A percentile compares a stretch with the other conserved stretches of the same genome.
Conservation (phyloP, 179 eudicot species). For the Drosera spatulata region DNA sequence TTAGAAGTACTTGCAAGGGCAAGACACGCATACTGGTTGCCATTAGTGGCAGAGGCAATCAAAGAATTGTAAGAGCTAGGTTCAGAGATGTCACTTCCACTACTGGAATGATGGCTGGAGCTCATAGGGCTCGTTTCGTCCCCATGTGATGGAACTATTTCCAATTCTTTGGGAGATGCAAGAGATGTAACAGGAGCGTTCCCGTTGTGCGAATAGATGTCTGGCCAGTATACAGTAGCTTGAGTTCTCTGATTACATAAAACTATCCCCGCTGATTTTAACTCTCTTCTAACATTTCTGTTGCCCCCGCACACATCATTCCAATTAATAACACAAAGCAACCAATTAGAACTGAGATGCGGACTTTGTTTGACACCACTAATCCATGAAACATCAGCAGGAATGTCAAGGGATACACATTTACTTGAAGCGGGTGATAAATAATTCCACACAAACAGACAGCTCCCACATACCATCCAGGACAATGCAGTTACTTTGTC, state of each 20-base stretch:
- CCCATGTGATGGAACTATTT: constrained; percentile 18
- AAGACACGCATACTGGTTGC: constrained; percentile 32
- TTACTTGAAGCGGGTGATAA: constrained; percentile 63
- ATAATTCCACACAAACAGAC: constrained; percentile 76
- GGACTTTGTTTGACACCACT: constrained; percentile 20
- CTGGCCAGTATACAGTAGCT: constrained; percentile 68
- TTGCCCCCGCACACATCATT: constrained; percentile 21
- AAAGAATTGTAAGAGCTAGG: constrained; percentile 50
- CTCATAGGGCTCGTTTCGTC: constrained; percentile 26
- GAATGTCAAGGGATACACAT: constrained; percentile 67
- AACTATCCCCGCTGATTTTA: constrained; percentile 57
- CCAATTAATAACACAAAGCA: constrained; percentile 59
- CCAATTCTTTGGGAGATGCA: constrained; percentile 37
- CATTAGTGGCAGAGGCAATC: constrained; percentile 57
- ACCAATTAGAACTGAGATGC: constrained; percentile 43
- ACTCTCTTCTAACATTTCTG: constrained; percentile 23
- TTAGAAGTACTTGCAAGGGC: constrained; percentile 75
- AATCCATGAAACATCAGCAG: constrained; percentile 24
- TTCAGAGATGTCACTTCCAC: constrained; percentile 27
- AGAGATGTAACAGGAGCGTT: constrained; percentile 28
- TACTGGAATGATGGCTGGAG: constrained; percentile 20
- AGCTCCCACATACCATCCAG: constrained; percentile 74
- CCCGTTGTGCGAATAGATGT: constrained; percentile 45
- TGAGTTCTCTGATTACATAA: constrained; percentile 56
- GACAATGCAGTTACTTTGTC: constrained; percentile 72